Base-by-base conservation (phyloP, 176 grass and related monocot species). In the Aegilops tauschii region DNA sequence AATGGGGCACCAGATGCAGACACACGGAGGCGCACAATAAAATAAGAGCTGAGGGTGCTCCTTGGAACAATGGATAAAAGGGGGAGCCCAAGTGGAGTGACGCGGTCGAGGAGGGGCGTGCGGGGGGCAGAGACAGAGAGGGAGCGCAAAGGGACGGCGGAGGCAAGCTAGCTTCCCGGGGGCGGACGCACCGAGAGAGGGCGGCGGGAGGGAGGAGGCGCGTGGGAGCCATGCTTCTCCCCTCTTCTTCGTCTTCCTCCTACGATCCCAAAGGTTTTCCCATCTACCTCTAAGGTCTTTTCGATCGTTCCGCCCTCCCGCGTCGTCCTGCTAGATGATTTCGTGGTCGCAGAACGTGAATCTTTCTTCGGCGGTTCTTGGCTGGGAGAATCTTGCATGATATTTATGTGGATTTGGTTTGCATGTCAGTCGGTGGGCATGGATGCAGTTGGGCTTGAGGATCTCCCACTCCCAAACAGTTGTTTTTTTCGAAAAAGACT, bases 221-320 rank as follows among this genome's bases (percentile, higher is more conserved):
- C 25, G 86, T 85, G 77, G 71, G 77, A 76, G 86, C 82, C 86
- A 91, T 91, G 86, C 82, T 88, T 77, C 90, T 59, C 18, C 82
- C 82, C 3, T 12, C 86, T 77, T 91, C 82, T 71, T 91, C 82
- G 13, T 88, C 86, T 70, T 82, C 77, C 40, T 85, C 82, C 14
- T 81, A 84, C 52, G 64, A 27, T 42, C 70, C 78, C 78, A 78
- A 77, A 91, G 90, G 90, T 91, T 68, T 20, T 40, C 86, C 47
- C 28, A 11, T 9, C 30, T 16, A 25, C 63, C 21, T n/a, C 6
- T 75, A 69, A 69, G 7, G 61, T 47, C n/a, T 78, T 81, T 36
- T 18, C 50, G 61, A 5, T 34, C 50, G 61, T 8, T 34, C 68
- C 31, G 71, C 40, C 29, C 83, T 66, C 29, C 14, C 7, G 4